Conservation (phyloP, 139 green algal species). For the Chlamydomonas applanata region DNA sequence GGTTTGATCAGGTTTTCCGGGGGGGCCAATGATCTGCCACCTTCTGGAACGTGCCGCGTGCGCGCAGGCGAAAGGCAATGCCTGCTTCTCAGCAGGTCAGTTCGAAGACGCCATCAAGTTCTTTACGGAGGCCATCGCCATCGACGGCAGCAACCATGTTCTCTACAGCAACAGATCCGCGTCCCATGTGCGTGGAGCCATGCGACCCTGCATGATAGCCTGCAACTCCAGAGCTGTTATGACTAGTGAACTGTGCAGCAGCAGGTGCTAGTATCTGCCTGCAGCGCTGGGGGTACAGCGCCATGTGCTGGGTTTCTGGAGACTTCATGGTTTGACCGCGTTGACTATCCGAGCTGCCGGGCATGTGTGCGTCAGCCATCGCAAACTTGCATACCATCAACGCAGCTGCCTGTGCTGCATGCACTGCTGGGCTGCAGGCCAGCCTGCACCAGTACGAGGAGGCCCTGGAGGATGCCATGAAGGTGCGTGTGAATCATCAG, state of each 20-base stretch:
- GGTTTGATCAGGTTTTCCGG: neutral
- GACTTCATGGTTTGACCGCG: too few relatives aligned
- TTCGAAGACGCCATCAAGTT: constrained; percentile 83
- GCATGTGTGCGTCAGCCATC: too few relatives aligned
- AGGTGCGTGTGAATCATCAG: constrained; percentile 53
- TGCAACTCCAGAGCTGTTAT: too few relatives aligned
- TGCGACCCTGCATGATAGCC: too few relatives aligned
- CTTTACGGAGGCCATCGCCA: constrained; percentile 81
- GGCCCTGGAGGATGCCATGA: constrained; percentile 84
- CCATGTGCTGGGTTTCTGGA: too few relatives aligned
- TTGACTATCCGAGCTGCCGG: too few relatives aligned
- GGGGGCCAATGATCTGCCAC: neutral
- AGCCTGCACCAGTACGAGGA: constrained; percentile 77
- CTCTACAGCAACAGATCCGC: constrained; percentile 95
- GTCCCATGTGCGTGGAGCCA: constrained; percentile 49
- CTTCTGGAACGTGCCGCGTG: too few relatives aligned
- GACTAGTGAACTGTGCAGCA: too few relatives aligned
- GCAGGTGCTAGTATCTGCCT: too few relatives aligned
- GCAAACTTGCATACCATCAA: too few relatives aligned
- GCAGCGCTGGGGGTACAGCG: too few relatives aligned
- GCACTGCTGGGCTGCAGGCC: constrained; percentile 44
- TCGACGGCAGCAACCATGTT: constrained; percentile 90
- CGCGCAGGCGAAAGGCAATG: constrained; percentile 89
- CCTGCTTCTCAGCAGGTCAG: constrained; percentile 77
- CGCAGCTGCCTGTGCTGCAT: too few relatives aligned